These are phyloP conservation scores for Ganoderma leucocontextum DNA, from an alignment of 1,284 basidiomycete genomes.

Conservation along the genomic window DNA sequence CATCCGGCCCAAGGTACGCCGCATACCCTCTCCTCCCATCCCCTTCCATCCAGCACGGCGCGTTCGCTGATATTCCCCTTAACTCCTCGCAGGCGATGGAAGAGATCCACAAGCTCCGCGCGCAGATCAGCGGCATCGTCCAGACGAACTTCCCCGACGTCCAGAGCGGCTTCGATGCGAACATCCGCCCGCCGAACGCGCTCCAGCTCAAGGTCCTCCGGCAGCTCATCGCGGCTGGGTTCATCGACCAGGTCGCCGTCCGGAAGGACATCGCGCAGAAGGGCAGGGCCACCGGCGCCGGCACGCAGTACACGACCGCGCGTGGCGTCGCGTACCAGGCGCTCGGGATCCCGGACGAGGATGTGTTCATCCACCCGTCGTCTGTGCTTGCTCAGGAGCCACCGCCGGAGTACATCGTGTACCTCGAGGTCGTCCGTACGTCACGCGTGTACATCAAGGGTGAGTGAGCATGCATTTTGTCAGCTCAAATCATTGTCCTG, in stretches of 20 bases:
- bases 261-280: conserved; percentile 85
- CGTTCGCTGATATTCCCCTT: background rate
- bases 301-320: conserved; percentile 76
- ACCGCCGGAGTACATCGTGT: conserved; percentile 92
- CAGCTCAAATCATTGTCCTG: conserved; percentile 6
- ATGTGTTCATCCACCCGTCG: conserved; percentile 94
- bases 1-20: conserved; percentile 88
- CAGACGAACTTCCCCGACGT: conserved; percentile 71
- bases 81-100: conserved; percentile 84
- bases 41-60: background rate
- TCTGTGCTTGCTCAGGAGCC: conserved; percentile 76
- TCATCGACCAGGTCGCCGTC: conserved; percentile 96
- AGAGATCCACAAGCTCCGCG: conserved; percentile 97
- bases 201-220: conserved; percentile 89
- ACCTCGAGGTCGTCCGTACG: conserved; percentile 82
- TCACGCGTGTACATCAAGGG: conserved; percentile 86
- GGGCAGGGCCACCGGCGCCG: conserved; percentile 49
- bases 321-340: conserved; percentile 89
- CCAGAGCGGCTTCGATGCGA: conserved; percentile 64
- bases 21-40: background rate
- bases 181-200: conserved; percentile 76
- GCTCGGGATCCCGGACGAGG: conserved; percentile 81
- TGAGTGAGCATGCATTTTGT: conserved; percentile 35
- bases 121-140: conserved; percentile 89
- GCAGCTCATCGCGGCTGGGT: conserved; percentile 89